These are phyloP conservation scores for Chaetomium sp. DNA, from an alignment of 2,329 filamentous ascomycete species.

Conservation along the genomic window DNA sequence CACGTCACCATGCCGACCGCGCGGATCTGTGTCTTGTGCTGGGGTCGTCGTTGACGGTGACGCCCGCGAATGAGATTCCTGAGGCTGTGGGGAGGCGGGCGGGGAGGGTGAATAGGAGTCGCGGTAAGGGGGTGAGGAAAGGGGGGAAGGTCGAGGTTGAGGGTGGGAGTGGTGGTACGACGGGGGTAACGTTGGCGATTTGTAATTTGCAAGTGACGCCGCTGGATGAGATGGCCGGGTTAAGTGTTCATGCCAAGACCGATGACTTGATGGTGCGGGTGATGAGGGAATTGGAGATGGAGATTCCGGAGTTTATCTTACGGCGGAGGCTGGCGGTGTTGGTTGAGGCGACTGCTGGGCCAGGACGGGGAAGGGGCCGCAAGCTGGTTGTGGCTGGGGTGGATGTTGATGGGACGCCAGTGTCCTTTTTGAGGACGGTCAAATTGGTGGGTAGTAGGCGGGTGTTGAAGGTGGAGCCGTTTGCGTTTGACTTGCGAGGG, in stretches of 20 bases:
- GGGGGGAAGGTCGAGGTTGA: background rate
- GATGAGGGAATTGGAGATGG: constrained; percentile 34
- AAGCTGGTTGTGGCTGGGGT: constrained; percentile 31
- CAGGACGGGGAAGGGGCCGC: constrained; percentile 14
- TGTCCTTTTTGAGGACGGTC: constrained; percentile 35
- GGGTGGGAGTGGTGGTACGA: background rate
- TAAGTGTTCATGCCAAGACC: constrained; percentile 32
- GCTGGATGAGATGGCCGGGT: constrained; percentile 29
- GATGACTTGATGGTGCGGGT: constrained; percentile 36
- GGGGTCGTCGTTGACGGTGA: constrained; percentile 39
- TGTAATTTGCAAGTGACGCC: constrained; percentile 43
- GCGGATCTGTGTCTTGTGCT: constrained; percentile 42
- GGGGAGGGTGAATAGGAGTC: background rate
- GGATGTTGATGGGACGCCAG: constrained; percentile 37
- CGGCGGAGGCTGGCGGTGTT: constrained; percentile 29
- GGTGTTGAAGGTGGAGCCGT: constrained; percentile 32
- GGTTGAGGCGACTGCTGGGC: constrained; percentile 18
- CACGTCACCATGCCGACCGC: constrained; percentile 32
- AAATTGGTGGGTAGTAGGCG: constrained; percentile 34
- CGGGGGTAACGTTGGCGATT: constrained; percentile 32
- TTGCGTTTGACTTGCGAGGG: constrained; percentile 31
- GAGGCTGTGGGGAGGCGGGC: constrained; percentile 27
- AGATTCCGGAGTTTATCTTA: constrained; percentile 35
- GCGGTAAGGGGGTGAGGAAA: background rate
- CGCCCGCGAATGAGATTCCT: constrained; percentile 37